Conservation (phyloP, 139 green algal species). For the Monoraphidium neglectum region DNA sequence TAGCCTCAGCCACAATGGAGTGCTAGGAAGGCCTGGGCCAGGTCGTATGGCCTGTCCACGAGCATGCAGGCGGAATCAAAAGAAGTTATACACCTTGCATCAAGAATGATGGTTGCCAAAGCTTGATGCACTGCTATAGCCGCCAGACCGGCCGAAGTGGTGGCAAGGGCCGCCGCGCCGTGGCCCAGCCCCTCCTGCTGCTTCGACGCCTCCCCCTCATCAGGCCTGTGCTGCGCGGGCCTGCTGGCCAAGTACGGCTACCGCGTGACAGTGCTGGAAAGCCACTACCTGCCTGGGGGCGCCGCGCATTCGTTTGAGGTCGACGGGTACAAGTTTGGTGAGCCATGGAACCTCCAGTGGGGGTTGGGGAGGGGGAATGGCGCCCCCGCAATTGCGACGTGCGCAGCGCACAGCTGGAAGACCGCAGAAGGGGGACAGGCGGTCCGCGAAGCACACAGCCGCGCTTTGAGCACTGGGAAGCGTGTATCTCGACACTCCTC, state of each 20-base stretch:
- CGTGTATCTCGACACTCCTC: no score
- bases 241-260: constrained; percentile 73
- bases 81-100: no score
- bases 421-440: no score
- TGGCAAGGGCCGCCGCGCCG: not conserved
- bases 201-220: constrained; percentile 58
- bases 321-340: constrained; percentile 11
- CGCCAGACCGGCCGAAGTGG: not conserved
- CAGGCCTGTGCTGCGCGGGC: constrained; percentile 75
- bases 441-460: no score
- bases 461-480: no score
- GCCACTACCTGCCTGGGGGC: constrained; percentile 82
- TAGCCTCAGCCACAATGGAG: not conserved
- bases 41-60: not conserved
- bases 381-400: no score
- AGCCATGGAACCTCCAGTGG: not conserved
- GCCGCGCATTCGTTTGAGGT: constrained; percentile 82
- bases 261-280: constrained; percentile 77
- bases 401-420: no score
- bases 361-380: no score
- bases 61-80: not conserved
- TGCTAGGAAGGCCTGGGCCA: not conserved
- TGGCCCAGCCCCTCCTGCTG: constrained; percentile 49
- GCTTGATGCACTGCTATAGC: not conserved
- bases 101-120: no score